Base-by-base conservation (phyloP, 345 rosid species). In the Hibiscus mutabilis region DNA sequence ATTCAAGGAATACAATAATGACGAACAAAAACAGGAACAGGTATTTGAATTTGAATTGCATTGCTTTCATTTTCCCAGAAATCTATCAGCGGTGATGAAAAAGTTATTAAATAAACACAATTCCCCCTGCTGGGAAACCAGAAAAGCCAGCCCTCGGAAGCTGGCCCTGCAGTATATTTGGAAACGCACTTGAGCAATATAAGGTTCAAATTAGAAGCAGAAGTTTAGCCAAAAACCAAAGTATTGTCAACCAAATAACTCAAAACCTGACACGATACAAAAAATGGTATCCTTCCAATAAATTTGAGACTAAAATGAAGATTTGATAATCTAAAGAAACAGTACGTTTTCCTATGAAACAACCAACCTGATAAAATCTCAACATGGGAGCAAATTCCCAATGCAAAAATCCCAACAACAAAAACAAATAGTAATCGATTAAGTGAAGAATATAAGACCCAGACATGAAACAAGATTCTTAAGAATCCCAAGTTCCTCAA, bases 31-130 rank as follows among this genome's bases (percentile, higher is more conserved):
- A 29, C 1, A 78, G 71, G 33, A 79, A 52, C 10, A 77, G 59
- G 67, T 16, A 68, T 62, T 66, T 87, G 65, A 70, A 37, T 74
- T 63, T 70, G 49, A 79, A 72, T 67, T 14, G 73, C 84, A 79
- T 85, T 47, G 69, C 22, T 47, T 66, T 25, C 59, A 15, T 15
- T 14, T 66, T 1, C 22, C 58, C 31, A 47, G 3, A 33, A 72
- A 57, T 57, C 44, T 55, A 75, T 68, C 71, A 46, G 51, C 8
- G 31, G 11, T 37, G 33, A 33, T 66, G 11, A 24, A 15, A 2
- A 35, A 35, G 25, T 49, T 24, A 51, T 25, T 27, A 21, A 31
- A 73, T 63, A 57, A 22, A 49, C 19, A 47, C 25, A 22, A 29
- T 8, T 24, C 44, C 29, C 56, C 66, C 70, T 24, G 56, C 13